Base-by-base conservation (phyloP, 208 protist genomes). In the Crithidia sp. region DNA sequence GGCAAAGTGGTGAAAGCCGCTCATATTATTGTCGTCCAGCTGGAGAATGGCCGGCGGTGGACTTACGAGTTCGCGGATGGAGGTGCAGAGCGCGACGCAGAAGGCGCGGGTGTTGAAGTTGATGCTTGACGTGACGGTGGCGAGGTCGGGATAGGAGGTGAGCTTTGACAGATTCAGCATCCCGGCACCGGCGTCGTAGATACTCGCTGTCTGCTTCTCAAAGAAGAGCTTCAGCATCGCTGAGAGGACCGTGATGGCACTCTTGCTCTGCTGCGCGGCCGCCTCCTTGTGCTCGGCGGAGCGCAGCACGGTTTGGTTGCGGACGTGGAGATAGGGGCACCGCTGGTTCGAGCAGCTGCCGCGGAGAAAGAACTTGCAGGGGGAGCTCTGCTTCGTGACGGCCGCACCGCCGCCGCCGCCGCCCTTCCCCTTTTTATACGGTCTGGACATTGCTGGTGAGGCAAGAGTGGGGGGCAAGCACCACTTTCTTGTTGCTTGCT, bases 191-290 rank as follows among this genome's bases (percentile, higher is more conserved):
- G 83, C 78, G 58, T 88, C 68, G 76, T 88, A 95, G 44, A 97
- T 86, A 37, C 52, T 64, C 17, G 73, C 45, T 63, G 87, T 81
- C 64, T 95, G 87, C 78, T 97, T 97, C 69, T 97, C 88, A 78
- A 97, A 95, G 43, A 97, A 90, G 9, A 97, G 86, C 70, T 87
- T 93, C 67, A 97, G 76, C 87, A 97, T 88, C 10, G 90, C 91
- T 3, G 76, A 82, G 47, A 95, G 71, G 6, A 97, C 62, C 50
- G 85, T 85, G 5, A 66, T 45, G 13, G 70, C 59, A 40, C 74
- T 66, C 54, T 59, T 64, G 54, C 66, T 52, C 12, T 61, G 68
- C 44, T 72, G 43, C 13, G 59, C 40, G 3, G 74, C 47, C 7
- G 13, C 61, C 36, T 67, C 60, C 47, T 79, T 76, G 43, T 65